A percentile compares a stretch with the other conserved stretches of the same genome.
These are phyloP conservation scores for Termitomyces sp. DNA, from an alignment of 768 basidiomycete genomes.

Conservation along the genomic window DNA sequence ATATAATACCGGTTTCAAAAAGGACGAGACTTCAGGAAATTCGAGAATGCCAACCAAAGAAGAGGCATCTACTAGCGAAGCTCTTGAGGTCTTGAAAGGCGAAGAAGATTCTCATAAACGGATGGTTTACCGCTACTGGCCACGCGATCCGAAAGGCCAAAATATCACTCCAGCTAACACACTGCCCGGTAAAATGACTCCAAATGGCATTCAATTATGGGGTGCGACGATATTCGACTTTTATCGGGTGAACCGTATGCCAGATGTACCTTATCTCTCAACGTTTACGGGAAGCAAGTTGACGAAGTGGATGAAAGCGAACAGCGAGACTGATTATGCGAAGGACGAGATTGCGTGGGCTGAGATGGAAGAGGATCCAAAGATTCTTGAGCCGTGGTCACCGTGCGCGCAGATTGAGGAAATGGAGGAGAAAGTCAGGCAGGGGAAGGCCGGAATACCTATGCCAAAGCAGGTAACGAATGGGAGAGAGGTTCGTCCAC, in stretches of 20 bases:
- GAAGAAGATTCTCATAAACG: neutral
- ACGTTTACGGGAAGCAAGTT: constrained; percentile 30
- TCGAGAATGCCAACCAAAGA: neutral
- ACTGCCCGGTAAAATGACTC: constrained; percentile 22
- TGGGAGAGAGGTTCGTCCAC: neutral
- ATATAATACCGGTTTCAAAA: neutral
- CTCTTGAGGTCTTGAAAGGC: neutral
- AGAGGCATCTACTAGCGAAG: neutral
- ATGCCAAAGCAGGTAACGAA: neutral
- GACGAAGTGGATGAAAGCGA: constrained; percentile 25
- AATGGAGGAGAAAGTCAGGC: neutral
- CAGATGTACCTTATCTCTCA: constrained; percentile 7
- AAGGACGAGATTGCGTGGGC: constrained; percentile 25
- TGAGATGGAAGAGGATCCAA: constrained; percentile 28
- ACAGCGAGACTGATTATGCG: constrained; percentile 27
- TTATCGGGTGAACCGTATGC: constrained; percentile 22
- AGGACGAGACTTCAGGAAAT: neutral
- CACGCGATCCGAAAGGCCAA: constrained; percentile 8
- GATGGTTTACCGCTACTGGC: constrained; percentile 10
- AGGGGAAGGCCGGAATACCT: constrained; percentile 4
- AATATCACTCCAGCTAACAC: constrained; percentile 6
- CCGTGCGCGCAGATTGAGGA: neutral
- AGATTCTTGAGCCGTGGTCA: constrained; percentile 18
- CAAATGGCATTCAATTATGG: constrained; percentile 30
- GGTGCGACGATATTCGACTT: constrained; percentile 39